Evolutionary conservation across 1,284 basidiomycete species (phyloP).

Genomic region (Ustilago tritici): DNA sequence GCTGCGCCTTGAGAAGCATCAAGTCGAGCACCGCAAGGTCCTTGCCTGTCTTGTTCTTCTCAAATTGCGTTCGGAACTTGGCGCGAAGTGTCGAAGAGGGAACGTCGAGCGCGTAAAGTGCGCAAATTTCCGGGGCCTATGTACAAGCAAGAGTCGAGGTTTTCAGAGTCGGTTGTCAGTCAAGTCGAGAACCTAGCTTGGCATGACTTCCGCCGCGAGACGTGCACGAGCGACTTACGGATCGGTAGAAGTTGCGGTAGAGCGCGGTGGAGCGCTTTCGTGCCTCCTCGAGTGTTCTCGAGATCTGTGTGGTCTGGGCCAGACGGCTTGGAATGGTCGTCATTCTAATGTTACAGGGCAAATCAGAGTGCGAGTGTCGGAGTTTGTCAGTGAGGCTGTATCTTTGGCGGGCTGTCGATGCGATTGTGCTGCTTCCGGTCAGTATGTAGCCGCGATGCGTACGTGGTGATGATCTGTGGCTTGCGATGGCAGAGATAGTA

Average conservation of each 20-base stretch:
- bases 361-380: background rate
- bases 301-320: conserved; percentile 76
- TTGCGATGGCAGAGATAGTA: conserved; percentile 12
- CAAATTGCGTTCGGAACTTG: conserved; percentile 87
- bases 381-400: conserved; percentile 8
- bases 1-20: conserved; percentile 84
- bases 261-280: conserved; percentile 80
- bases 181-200: background rate
- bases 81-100: conserved; percentile 85
- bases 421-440: too few relatives aligned
- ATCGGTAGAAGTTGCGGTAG: conserved; percentile 92
- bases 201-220: background rate
- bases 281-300: conserved; percentile 76
- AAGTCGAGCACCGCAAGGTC: conserved; percentile 88
- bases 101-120: conserved; percentile 85
- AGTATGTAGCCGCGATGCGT: conserved; percentile 6
- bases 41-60: conserved; percentile 84
- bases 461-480: conserved; percentile 27
- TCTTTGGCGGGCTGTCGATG: background rate
- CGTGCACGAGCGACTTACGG: conserved; percentile 73
- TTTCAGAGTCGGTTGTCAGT: background rate
- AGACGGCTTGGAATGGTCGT: conserved; percentile 92
- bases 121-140: conserved; percentile 89
- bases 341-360: conserved; percentile 71
- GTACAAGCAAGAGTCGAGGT: background rate